These are phyloP conservation scores for Isatis tinctoria DNA, from an alignment of 345 rosid species.

Conservation along the genomic window DNA sequence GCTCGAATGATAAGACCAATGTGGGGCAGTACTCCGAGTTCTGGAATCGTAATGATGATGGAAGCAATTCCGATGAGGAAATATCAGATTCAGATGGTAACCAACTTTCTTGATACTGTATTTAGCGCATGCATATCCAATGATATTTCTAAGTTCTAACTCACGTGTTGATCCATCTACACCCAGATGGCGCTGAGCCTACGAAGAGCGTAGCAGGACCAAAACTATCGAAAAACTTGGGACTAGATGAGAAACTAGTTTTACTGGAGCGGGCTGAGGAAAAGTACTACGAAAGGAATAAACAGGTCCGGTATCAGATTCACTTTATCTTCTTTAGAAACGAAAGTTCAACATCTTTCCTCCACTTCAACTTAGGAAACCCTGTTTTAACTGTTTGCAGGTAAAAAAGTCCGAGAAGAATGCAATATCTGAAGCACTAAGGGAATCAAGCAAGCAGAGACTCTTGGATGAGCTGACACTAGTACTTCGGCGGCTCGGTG, in stretches of 20 bases:
- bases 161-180: neutral
- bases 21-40: conserved; percentile 68
- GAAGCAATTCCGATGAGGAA: conserved; percentile 75
- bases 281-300: conserved; percentile 49
- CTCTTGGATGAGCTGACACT: conserved; percentile 49
- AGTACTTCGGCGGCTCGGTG: conserved; percentile 50
- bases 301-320: conserved; percentile 47
- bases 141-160: neutral
- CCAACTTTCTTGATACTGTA: neutral
- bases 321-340: neutral
- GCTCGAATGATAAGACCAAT: conserved; percentile 43
- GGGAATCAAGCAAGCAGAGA: conserved; percentile 74
- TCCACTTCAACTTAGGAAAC: neutral
- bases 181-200: conserved; percentile 48
- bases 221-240: conserved; percentile 45
- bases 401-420: conserved; percentile 58
- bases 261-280: conserved; percentile 74
- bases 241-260: conserved; percentile 56
- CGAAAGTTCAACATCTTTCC: neutral
- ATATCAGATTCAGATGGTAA: conserved; percentile 86
- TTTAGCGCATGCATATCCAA: neutral
- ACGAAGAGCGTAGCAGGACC: conserved; percentile 42
- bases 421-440: conserved; percentile 52
- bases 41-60: conserved; percentile 88
- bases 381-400: conserved; percentile 32